A percentile compares a stretch with the other conserved stretches of the same genome.
These are phyloP conservation scores for Linnemannia hyalina DNA, from an alignment of 192 early-diverging fungal genomes.

Conservation along the genomic window DNA sequence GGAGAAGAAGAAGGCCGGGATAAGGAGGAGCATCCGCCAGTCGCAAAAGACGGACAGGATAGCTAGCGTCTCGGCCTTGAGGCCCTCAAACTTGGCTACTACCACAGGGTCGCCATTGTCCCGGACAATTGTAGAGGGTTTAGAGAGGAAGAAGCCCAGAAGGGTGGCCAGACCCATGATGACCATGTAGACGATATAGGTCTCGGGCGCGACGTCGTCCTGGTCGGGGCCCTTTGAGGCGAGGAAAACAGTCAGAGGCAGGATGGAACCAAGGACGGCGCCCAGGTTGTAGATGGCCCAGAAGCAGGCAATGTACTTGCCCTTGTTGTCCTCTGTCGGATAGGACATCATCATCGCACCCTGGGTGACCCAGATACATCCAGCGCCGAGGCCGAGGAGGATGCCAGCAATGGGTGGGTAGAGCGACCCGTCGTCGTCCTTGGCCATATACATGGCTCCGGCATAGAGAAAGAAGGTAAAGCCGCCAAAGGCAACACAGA, in stretches of 20 bases:
- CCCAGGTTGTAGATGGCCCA: slow-evolving; percentile 89
- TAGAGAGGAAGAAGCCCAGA: slow-evolving; percentile 66
- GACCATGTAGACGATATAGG: slow-evolving; percentile 81
- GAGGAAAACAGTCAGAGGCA: slow-evolving; percentile 74
- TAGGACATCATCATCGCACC: slow-evolving; percentile 90
- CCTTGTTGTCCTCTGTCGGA: slow-evolving; percentile 82
- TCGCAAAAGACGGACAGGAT: slow-evolving; percentile 72
- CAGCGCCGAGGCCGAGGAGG: slow-evolving; percentile 81
- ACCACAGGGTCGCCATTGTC: slow-evolving; percentile 76
- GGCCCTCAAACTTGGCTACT: slow-evolving; percentile 75
- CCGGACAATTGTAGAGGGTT: slow-evolving; percentile 68
- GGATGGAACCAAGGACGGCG: slow-evolving; percentile 80
- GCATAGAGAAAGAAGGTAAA: slow-evolving; percentile 83
- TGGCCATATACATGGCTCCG: slow-evolving; percentile 74
- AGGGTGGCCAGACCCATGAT: slow-evolving; percentile 74
- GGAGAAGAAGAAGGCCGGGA: slow-evolving; percentile 75
- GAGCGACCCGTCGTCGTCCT: slow-evolving; percentile 60
- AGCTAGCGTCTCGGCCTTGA: slow-evolving; percentile 63
- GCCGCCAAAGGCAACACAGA: slow-evolving; percentile 73
- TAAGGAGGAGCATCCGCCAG: slow-evolving; percentile 74
- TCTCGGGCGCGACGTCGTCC: slow-evolving; percentile 68
- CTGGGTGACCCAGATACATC: slow-evolving; percentile 78
- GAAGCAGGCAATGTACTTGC: slow-evolving; percentile 83
- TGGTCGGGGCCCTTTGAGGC: slow-evolving; percentile 35
- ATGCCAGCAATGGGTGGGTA: slow-evolving; percentile 81